These are phyloP conservation scores for Cadophora sp. DNA, from an alignment of 2,329 filamentous ascomycete genomes.

Conservation along the genomic window DNA sequence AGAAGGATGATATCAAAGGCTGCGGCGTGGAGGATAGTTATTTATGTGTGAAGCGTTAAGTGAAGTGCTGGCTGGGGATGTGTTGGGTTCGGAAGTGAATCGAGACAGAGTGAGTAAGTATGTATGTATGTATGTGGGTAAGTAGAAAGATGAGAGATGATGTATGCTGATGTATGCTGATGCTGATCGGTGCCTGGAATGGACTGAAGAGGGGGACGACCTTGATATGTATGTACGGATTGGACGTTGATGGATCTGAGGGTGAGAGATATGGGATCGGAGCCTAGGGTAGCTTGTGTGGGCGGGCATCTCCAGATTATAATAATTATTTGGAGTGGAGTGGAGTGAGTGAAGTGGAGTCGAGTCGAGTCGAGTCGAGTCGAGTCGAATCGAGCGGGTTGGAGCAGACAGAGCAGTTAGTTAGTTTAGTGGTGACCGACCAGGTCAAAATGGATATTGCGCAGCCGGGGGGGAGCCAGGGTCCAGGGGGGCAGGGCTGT, in stretches of 20 bases:
- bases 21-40: background rate
- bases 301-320: slow-evolving; percentile 17
- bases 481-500: background rate
- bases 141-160: background rate
- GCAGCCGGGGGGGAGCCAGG: background rate
- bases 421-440: slow-evolving; percentile 11
- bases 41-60: background rate
- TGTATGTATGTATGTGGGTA: too few species aligned
- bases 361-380: background rate
- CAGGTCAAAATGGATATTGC: slow-evolving; percentile 7
- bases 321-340: slow-evolving; percentile 9
- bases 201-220: slow-evolving; percentile 10
- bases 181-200: slow-evolving; percentile 17
- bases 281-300: slow-evolving; percentile 6
- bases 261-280: slow-evolving; percentile 15
- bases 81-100: background rate
- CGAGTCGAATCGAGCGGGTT: too few species aligned
- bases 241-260: background rate
- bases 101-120: background rate
- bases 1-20: slow-evolving; percentile 1
- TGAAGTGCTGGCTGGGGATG: background rate
- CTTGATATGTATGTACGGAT: slow-evolving; percentile 22
- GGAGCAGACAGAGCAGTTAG: too few species aligned
- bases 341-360: background rate
- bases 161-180: slow-evolving; percentile 5